phyloP scores from a whole-genome alignment of 495 filamentous ascomycete species.

The Collariella sp. region DNA sequence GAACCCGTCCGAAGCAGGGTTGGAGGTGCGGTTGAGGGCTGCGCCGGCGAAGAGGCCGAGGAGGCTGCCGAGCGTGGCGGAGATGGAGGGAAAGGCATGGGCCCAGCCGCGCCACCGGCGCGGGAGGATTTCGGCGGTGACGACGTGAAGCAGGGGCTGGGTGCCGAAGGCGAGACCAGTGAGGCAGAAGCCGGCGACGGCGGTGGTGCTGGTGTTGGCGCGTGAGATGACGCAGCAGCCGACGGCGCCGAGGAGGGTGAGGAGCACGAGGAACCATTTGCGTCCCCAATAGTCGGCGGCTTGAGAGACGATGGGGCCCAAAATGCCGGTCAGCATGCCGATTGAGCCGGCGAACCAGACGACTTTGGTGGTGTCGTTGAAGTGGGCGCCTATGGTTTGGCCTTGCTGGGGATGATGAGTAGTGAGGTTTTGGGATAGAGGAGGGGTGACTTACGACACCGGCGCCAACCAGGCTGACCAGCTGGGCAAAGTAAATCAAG shows the following conservation, averaged over 20 bases:
- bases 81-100: slow-evolving; percentile 24
- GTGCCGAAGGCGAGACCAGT: slow-evolving; percentile 24
- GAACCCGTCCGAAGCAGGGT: slow-evolving; percentile 21
- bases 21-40: slow-evolving; percentile 16
- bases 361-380: slow-evolving; percentile 9
- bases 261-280: slow-evolving; percentile 28
- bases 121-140: slow-evolving; percentile 30
- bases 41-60: slow-evolving; percentile 16
- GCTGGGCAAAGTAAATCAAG: slow-evolving; percentile 28
- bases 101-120: slow-evolving; percentile 23
- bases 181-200: slow-evolving; percentile 26
- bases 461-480: slow-evolving; percentile 25
- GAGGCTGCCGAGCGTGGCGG: slow-evolving; percentile 15
- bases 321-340: slow-evolving; percentile 26
- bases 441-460: slow-evolving; percentile 22
- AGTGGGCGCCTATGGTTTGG: slow-evolving; percentile 19
- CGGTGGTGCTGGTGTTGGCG: slow-evolving; percentile 25
- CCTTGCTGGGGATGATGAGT: slow-evolving; percentile 17
- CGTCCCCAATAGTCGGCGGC: slow-evolving; percentile 35
- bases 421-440: neutral
- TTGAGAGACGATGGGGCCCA: slow-evolving; percentile 27
- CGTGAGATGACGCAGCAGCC: slow-evolving; percentile 27
- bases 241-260: slow-evolving; percentile 23
- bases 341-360: slow-evolving; percentile 25
- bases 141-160: slow-evolving; percentile 30